These are phyloP conservation scores for Oryza glaberrima DNA, from an alignment of 176 grass and related monocot genomes.

Conservation along the genomic window DNA sequence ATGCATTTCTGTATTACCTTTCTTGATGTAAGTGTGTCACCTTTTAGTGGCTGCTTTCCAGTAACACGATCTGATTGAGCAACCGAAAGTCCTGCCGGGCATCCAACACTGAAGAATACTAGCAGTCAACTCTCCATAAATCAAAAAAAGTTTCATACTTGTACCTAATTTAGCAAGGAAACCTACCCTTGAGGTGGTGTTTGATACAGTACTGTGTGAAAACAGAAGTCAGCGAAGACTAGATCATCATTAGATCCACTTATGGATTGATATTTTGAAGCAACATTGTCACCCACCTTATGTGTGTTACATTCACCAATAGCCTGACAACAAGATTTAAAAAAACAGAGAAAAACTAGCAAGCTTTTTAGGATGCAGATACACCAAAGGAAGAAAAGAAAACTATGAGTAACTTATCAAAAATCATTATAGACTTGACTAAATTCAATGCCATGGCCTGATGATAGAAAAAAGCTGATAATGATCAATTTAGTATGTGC, in stretches of 20 bases:
- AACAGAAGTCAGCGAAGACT: conserved; percentile 78
- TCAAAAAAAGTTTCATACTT: conserved; percentile 10
- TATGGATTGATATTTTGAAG: conserved; percentile 68
- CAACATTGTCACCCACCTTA: conserved; percentile 66
- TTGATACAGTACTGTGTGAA: conserved; percentile 88
- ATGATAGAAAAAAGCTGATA: background rate
- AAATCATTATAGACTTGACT: conserved; percentile 5
- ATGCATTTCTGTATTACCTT: conserved; percentile 62
- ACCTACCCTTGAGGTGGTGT: conserved; percentile 70
- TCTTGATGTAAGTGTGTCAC: conserved; percentile 64
- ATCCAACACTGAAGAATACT: conserved; percentile 55
- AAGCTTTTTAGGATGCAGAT: conserved; percentile 14
- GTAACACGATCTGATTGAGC: conserved; percentile 75
- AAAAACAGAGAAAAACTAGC: background rate
- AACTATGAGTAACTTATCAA: conserved; percentile 1
- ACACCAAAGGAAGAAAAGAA: conserved; percentile 8
- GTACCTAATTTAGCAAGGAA: conserved; percentile 33
- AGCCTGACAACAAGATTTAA: conserved; percentile 57
- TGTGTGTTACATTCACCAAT: conserved; percentile 74
- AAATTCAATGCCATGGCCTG: background rate
- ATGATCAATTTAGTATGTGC: conserved; percentile 7
- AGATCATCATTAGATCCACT: conserved; percentile 65
- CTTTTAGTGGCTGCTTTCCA: conserved; percentile 81
- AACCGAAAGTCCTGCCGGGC: conserved; percentile 84
- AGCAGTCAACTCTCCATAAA: background rate